These are phyloP conservation scores for Backusella psychrophila DNA, from an alignment of 192 early-diverging fungal species.

Conservation along the genomic window DNA sequence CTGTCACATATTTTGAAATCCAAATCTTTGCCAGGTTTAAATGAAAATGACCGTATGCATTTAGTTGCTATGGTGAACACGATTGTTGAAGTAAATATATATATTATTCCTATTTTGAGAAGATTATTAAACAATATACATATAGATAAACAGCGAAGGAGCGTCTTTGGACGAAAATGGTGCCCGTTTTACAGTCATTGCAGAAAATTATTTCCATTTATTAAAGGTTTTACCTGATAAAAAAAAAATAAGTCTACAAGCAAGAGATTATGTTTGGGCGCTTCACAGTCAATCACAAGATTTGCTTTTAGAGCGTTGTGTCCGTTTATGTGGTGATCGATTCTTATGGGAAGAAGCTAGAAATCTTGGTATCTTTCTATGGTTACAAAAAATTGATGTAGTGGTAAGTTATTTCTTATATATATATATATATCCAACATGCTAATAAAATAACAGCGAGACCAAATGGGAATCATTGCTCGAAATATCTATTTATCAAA, in stretches of 20 bases:
- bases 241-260: slow-evolving; percentile 48
- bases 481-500: slow-evolving; percentile 79
- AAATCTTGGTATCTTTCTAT: slow-evolving; percentile 80
- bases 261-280: slow-evolving; percentile 82
- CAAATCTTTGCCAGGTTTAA: slow-evolving; percentile 59
- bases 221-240: slow-evolving; percentile 51
- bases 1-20: slow-evolving; percentile 51
- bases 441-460: slow-evolving; percentile 31
- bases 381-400: slow-evolving; percentile 74
- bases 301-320: slow-evolving; percentile 59
- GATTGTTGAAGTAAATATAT: slow-evolving; percentile 51
- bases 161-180: slow-evolving; percentile 85
- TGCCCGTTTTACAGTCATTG: slow-evolving; percentile 71
- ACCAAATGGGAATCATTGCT: slow-evolving; percentile 83
- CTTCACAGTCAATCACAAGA: slow-evolving; percentile 90
- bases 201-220: slow-evolving; percentile 65
- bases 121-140: slow-evolving; percentile 5
- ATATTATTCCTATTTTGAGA: neutral
- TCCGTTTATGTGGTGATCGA: slow-evolving; percentile 51
- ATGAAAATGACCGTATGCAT: slow-evolving; percentile 65
- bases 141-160: slow-evolving; percentile 68
- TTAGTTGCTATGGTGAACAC: slow-evolving; percentile 80
- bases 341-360: slow-evolving; percentile 82
- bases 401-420: slow-evolving; percentile 49
- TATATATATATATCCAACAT: neutral